Conservation (phyloP, 768 basidiomycete genomes). For the Lentinula edodes region DNA sequence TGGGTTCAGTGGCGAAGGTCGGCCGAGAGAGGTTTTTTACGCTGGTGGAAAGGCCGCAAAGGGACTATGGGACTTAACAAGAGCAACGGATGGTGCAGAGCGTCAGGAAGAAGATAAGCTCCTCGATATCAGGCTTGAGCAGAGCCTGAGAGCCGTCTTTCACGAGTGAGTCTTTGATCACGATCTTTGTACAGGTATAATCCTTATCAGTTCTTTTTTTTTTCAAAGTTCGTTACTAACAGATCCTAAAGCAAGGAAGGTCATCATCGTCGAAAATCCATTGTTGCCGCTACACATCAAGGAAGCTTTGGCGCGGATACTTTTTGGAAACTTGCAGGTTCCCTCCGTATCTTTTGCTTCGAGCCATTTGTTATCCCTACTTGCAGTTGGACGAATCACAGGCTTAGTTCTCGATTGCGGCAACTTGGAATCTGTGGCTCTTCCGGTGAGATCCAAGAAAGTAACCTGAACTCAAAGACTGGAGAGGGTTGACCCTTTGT, state of each 20-base stretch:
- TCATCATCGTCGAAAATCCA: slow-evolving; percentile 89
- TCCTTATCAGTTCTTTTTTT: slow-evolving; percentile 13
- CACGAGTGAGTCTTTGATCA: slow-evolving; percentile 57
- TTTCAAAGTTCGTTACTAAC: slow-evolving; percentile 75
- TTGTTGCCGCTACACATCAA: slow-evolving; percentile 83
- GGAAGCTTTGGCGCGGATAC: slow-evolving; percentile 75
- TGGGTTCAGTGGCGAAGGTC: slow-evolving; percentile 94
- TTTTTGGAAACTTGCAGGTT: slow-evolving; percentile 90
- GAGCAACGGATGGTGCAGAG: slow-evolving; percentile 47
- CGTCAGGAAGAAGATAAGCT: slow-evolving; percentile 71
- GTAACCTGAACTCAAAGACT: no score
- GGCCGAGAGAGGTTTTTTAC: slow-evolving; percentile 83
- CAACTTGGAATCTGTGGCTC: slow-evolving; percentile 80
- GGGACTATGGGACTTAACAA: slow-evolving; percentile 56
- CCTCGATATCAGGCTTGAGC: slow-evolving; percentile 65
- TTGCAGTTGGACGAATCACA: slow-evolving; percentile 84
- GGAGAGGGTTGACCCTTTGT: background rate
- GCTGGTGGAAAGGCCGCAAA: slow-evolving; percentile 36
- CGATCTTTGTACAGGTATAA: background rate
- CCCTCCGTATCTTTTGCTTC: slow-evolving; percentile 93
- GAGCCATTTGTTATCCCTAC: slow-evolving; percentile 77
- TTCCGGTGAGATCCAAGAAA: slow-evolving; percentile 59
- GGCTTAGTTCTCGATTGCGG: slow-evolving; percentile 94
- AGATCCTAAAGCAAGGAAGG: slow-evolving; percentile 92
- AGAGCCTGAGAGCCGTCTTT: slow-evolving; percentile 70